phyloP scores from a whole-genome alignment of 2,329 filamentous ascomycete genomes.

The Diaporthe ilicicola region DNA sequence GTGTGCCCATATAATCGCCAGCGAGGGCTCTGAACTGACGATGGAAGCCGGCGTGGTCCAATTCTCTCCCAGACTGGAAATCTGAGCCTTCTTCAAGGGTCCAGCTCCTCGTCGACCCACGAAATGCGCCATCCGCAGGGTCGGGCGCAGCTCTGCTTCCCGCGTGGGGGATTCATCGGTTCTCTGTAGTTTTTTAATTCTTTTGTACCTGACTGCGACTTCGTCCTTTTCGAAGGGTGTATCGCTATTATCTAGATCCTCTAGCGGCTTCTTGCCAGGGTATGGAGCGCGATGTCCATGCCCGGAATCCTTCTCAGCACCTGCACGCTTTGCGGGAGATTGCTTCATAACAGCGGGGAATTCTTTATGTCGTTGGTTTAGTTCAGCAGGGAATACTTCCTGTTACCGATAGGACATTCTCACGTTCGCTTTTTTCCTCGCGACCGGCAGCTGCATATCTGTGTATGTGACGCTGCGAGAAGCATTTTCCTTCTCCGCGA shows the following conservation, averaged over 20 bases:
- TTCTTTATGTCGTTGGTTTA: too few relatives aligned
- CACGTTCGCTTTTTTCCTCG: background rate
- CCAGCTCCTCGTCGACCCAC: background rate
- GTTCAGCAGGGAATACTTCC: background rate
- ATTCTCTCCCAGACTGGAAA: background rate
- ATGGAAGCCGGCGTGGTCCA: background rate
- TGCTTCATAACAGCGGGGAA: background rate
- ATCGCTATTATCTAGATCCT: background rate
- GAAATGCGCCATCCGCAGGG: background rate
- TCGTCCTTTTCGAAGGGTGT: background rate
- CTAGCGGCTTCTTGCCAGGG: background rate
- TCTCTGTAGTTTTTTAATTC: background rate
- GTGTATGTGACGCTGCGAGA: background rate
- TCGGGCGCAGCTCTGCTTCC: background rate
- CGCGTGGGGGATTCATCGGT: background rate
- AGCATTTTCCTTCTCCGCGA: background rate
- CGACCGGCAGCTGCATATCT: background rate
- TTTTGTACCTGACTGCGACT: too few relatives aligned
- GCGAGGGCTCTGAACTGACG: background rate
- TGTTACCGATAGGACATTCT: background rate
- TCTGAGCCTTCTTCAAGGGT: background rate
- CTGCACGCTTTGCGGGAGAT: background rate
- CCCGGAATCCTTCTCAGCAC: background rate
- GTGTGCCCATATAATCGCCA: too few relatives aligned
- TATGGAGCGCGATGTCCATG: background rate